Evolutionary conservation across 106 monocot genomes (phyloP).

Genomic region (Acanthochlamys bracteata): DNA sequence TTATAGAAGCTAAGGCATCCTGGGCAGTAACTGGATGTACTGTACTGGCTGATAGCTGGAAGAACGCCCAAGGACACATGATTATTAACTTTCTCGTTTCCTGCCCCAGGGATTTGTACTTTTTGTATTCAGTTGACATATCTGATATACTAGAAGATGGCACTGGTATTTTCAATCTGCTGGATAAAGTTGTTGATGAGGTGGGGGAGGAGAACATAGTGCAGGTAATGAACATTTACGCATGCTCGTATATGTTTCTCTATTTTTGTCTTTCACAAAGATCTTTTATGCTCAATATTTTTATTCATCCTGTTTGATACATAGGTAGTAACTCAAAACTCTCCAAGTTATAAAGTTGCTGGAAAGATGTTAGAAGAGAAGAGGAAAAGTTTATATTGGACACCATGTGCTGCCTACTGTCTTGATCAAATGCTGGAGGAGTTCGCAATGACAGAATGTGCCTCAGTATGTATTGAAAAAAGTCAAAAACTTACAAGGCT

Average conservation of each 20-base stretch:
- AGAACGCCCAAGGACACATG: conserved; percentile 32
- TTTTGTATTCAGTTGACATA: conserved; percentile 36
- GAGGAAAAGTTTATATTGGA: conserved; percentile 49
- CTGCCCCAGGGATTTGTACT: conserved; percentile 41
- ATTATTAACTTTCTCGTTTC: conserved; percentile 42
- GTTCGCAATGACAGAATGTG: conserved; percentile 35
- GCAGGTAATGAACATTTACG: conserved; percentile 30
- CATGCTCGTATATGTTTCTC: no score
- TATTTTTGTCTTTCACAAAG: no score
- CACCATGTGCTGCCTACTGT: conserved; percentile 39
- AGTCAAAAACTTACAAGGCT: conserved; percentile 33
- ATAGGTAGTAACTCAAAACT: conserved; percentile 45
- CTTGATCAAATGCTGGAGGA: conserved; percentile 42
- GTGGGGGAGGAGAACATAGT: conserved; percentile 47
- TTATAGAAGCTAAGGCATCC: conserved; percentile 39
- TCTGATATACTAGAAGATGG: conserved; percentile 38
- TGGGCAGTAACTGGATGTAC: conserved; percentile 44
- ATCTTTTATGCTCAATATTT: no score
- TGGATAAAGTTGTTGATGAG: conserved; percentile 57
- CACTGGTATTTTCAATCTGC: conserved; percentile 32
- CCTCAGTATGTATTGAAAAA: conserved; percentile 34
- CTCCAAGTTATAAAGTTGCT: conserved; percentile 36
- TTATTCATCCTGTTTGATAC: background rate
- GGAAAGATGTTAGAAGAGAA: conserved; percentile 60
- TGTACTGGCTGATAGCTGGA: conserved; percentile 42